phyloP scores from a whole-genome alignment of 495 filamentous ascomycete species.

The Xylaria telfairii region DNA sequence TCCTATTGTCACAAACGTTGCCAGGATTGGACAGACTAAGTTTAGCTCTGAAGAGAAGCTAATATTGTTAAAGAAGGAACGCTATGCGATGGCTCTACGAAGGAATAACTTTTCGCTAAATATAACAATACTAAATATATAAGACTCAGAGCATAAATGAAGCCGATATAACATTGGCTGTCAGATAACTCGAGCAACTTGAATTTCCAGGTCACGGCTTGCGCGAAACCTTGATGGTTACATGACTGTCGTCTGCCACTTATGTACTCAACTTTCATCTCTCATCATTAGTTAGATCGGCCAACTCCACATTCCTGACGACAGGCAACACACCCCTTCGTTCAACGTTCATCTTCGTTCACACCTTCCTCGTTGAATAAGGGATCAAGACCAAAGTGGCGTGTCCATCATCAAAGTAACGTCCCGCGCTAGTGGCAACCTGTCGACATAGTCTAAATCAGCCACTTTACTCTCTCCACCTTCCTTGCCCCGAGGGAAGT shows the following conservation, averaged over 20 bases:
- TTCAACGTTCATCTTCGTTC: background rate
- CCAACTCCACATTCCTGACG: background rate
- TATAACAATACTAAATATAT: no score
- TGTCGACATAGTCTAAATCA: background rate
- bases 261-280: background rate
- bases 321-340: background rate
- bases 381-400: background rate
- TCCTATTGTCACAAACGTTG: no score
- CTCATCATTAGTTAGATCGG: background rate
- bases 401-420: background rate
- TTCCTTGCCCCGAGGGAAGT: background rate
- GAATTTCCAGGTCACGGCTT: background rate
- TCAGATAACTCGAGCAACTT: background rate
- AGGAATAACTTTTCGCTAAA: no score
- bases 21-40: no score
- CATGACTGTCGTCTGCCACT: background rate
- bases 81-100: no score
- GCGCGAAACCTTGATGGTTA: background rate
- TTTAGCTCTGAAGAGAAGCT: no score
- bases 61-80: no score
- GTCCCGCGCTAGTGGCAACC: background rate
- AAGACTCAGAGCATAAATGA: no score
- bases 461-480: background rate
- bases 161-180: background rate
- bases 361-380: background rate